Base-by-base conservation (phyloP, 257 asterid species). In the Ballota nigra region DNA sequence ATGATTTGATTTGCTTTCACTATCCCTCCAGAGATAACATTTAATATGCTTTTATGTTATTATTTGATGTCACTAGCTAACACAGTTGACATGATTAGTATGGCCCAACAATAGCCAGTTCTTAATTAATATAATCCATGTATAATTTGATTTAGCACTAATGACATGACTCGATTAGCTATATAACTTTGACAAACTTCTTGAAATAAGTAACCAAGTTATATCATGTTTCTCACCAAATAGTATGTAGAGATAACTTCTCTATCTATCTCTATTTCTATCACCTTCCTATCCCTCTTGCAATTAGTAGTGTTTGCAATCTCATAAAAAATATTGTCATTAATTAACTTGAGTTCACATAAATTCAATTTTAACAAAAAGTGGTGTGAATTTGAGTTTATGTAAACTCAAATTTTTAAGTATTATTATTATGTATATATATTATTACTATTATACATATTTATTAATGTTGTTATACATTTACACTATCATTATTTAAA, bases 1-100 rank as follows among this genome's bases (percentile, higher is more conserved):
- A 75, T 47, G 80, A 73, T 53, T 52, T 78, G 68, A 65, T 63
- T 63, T 66, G 77, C 69, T 84, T 72, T 80, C 79, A 77, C 75
- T 45, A 71, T 78, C 70, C 5, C 7, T 49, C 7, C 5, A 73
- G 67, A 52, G 87, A 86, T 78, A 75, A 78, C 67, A 58, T 79
- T 75, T 26, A 68, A 71, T 77, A 78, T 41, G 52, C 9, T 28
- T 45, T 28, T 70, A 34, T 9, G 18, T 55, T 63, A 68, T 55
- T 64, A 71, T 43, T 52, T 51, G 66, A 70, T 78, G 59, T 60
- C 68, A 78, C 69, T 76, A n/a, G n/a, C n/a, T n/a, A n/a, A 23
- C 33, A 64, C 10, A 69, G 58, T 64, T 66, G 83, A 74, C 81
- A 75, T 77, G 80, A 81, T 71, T 76, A 64, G 52, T 74, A 67